phyloP scores from a whole-genome alignment of 176 grass and related monocot genomes.

The Poa annua region DNA sequence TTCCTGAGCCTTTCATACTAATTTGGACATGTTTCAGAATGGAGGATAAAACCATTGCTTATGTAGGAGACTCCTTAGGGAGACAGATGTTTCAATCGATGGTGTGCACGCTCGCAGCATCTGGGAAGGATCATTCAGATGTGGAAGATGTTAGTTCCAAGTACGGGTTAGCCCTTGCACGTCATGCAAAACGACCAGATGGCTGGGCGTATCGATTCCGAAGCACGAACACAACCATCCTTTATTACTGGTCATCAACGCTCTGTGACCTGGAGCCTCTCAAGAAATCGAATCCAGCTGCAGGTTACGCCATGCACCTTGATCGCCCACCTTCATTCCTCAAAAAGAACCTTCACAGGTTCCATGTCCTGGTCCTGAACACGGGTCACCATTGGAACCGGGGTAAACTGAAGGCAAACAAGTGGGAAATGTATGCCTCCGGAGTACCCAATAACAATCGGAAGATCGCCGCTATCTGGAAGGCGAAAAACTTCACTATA shows the following conservation, averaged over 20 bases:
- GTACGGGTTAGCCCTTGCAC: slow-evolving; percentile 42
- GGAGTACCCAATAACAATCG: slow-evolving; percentile 36
- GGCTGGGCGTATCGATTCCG: slow-evolving; percentile 69
- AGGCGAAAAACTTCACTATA: slow-evolving; percentile 49
- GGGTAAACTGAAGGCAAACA: slow-evolving; percentile 51
- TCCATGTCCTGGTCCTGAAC: slow-evolving; percentile 56
- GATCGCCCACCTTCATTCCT: slow-evolving; percentile 61
- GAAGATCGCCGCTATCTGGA: slow-evolving; percentile 33
- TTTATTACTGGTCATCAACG: slow-evolving; percentile 71
- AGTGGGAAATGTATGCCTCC: slow-evolving; percentile 49
- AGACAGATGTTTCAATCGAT: slow-evolving; percentile 73
- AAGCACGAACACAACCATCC: slow-evolving; percentile 66
- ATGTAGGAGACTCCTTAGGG: slow-evolving; percentile 69
- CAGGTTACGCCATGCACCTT: slow-evolving; percentile 73
- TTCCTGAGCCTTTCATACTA: neutral
- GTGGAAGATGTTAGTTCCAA: slow-evolving; percentile 51
- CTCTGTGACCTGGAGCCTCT: slow-evolving; percentile 68
- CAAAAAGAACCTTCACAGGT: slow-evolving; percentile 42
- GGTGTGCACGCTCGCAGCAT: slow-evolving; percentile 64
- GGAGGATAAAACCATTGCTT: slow-evolving; percentile 73
- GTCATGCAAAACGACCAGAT: slow-evolving; percentile 45
- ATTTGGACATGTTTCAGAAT: slow-evolving; percentile 55
- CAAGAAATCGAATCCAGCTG: slow-evolving; percentile 46
- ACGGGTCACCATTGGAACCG: slow-evolving; percentile 60
- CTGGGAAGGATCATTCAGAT: slow-evolving; percentile 39